A percentile compares a stretch with the other conserved stretches of the same genome.
phyloP scores from a whole-genome alignment of 148 eudicot genomes.

The Limonium bicolor region DNA sequence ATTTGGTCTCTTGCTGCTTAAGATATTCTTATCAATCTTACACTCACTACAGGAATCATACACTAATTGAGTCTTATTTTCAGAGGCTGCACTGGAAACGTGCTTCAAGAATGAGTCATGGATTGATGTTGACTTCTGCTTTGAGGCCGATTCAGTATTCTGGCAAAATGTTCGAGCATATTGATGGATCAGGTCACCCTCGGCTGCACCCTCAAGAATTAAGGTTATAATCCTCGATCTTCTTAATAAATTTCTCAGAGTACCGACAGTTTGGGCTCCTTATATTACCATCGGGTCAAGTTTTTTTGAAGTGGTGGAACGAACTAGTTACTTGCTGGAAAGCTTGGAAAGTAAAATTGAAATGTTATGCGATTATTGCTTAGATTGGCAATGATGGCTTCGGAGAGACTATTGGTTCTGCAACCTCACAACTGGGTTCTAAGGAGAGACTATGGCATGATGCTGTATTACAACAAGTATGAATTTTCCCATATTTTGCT shows the following conservation, averaged over 20 bases:
- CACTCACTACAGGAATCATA: no score
- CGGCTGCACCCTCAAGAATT: constrained; percentile 67
- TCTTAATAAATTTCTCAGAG: no score
- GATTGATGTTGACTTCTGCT: constrained; percentile 88
- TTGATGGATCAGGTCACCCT: constrained; percentile 15
- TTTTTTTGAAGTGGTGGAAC: no score
- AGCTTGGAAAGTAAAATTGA: no score
- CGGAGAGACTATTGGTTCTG: constrained; percentile 67
- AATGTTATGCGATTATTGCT: no score
- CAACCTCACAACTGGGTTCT: constrained; percentile 92
- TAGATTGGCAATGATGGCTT: constrained; percentile 96
- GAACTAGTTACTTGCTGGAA: no score
- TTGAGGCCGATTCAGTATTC: constrained; percentile 58
- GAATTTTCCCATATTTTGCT: background rate
- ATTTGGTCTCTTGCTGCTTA: background rate
- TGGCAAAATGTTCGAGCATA: constrained; percentile 17
- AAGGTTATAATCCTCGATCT: constrained; percentile 25
- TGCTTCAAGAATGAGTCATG: constrained; percentile 69
- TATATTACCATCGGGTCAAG: no score
- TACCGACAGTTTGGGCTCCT: no score
- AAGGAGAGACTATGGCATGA: constrained; percentile 95
- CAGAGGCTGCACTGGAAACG: constrained; percentile 97
- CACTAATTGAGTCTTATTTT: constrained; percentile 10
- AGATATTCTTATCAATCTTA: no score
- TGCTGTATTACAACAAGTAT: constrained; percentile 80